Percentiles rank a stretch among this genome's conserved stretches.
Evolutionary conservation across 2,329 filamentous ascomycete species (phyloP).

Genomic region (Cladobotryum mycophilum): DNA sequence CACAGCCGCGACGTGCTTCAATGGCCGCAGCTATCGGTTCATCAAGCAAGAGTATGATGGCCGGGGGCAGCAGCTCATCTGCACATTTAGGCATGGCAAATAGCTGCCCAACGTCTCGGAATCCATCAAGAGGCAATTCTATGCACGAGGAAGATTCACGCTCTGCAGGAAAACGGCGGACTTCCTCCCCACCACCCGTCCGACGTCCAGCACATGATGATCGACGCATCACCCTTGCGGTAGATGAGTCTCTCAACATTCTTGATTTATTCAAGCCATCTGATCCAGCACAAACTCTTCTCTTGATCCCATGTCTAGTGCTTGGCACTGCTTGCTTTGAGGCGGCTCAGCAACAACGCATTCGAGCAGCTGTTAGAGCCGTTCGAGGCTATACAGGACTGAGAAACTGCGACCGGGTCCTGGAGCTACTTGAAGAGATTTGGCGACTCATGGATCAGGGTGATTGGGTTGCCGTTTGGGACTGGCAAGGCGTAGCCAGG

Average conservation of each 20-base stretch:
- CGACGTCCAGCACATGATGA: constrained; percentile 45
- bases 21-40: constrained; percentile 27
- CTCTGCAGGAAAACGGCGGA: constrained; percentile 14
- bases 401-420: constrained; percentile 49
- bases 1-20: constrained; percentile 27
- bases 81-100: constrained; percentile 19
- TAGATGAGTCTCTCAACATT: constrained; percentile 51
- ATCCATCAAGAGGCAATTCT: constrained; percentile 33
- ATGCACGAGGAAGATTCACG: constrained; percentile 32
- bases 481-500: constrained; percentile 54
- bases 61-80: constrained; percentile 10
- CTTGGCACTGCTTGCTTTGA: constrained; percentile 56
- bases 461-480: constrained; percentile 55
- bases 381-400: constrained; percentile 55
- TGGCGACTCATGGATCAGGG: constrained; percentile 54
- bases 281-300: constrained; percentile 53
- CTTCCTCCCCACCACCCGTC: constrained; percentile 40
- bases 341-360: constrained; percentile 43
- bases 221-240: constrained; percentile 44
- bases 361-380: constrained; percentile 42
- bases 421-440: constrained; percentile 50
- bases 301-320: constrained; percentile 54
- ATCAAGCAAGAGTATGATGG: constrained; percentile 16
- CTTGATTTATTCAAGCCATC: constrained; percentile 50
- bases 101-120: constrained; percentile 28